Evolutionary conservation across 2,329 filamentous ascomycete species (phyloP).

Genomic region (Fusarium globosum): DNA sequence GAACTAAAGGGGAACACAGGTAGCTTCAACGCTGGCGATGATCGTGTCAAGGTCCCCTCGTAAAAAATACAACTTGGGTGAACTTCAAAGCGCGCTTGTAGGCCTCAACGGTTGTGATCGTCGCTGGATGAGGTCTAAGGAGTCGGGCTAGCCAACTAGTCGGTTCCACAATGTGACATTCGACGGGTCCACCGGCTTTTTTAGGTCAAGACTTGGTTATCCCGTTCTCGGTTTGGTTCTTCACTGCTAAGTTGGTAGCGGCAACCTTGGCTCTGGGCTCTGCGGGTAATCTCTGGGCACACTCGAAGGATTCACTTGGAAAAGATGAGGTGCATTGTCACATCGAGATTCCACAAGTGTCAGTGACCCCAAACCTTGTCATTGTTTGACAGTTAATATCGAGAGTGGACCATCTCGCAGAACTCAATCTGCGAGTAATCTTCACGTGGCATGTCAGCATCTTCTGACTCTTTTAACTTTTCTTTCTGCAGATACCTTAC

Average conservation of each 20-base stretch:
- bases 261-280: neutral
- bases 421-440: neutral
- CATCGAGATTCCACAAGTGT: neutral
- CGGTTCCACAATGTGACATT: neutral
- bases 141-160: neutral
- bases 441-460: neutral
- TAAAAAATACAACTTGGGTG: neutral
- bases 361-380: neutral
- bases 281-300: neutral
- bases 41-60: neutral
- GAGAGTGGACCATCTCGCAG: neutral
- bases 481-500: neutral
- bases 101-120: neutral
- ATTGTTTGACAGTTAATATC: neutral
- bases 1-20: neutral
- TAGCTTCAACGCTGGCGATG: neutral
- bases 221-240: neutral
- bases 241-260: neutral
- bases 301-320: neutral
- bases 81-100: neutral
- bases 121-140: neutral
- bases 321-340: neutral
- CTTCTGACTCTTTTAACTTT: neutral
- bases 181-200: neutral
- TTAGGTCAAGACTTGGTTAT: neutral